These are phyloP conservation scores for Lyophyllum shimeji DNA, from an alignment of 768 basidiomycete species.

Conservation along the genomic window DNA sequence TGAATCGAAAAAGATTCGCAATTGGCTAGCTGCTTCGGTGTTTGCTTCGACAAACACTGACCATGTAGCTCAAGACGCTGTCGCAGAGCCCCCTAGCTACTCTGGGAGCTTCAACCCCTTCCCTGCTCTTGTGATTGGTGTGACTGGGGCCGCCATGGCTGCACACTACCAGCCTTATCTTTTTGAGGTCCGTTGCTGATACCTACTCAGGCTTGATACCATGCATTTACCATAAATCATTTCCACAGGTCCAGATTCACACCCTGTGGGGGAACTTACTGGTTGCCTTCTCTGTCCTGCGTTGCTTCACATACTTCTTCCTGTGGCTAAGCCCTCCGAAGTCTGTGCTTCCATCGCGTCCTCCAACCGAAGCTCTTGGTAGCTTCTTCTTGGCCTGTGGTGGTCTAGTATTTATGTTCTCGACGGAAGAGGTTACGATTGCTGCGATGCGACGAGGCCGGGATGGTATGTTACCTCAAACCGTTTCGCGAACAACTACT, in stretches of 20 bases:
- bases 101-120: slow-evolving; percentile 85
- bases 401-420: slow-evolving; percentile 87
- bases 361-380: slow-evolving; percentile 89
- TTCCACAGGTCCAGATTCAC: slow-evolving; percentile 78
- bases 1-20: slow-evolving; percentile 72
- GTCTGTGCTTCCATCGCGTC: slow-evolving; percentile 86
- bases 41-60: slow-evolving; percentile 31
- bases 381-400: slow-evolving; percentile 87
- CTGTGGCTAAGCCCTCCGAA: slow-evolving; percentile 84
- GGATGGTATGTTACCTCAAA: slow-evolving; percentile 57
- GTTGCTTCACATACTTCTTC: slow-evolving; percentile 93
- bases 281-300: slow-evolving; percentile 70
- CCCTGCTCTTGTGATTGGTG: slow-evolving; percentile 90
- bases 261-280: slow-evolving; percentile 89
- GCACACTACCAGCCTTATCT: slow-evolving; percentile 88
- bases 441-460: slow-evolving; percentile 89
- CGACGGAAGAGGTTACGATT: slow-evolving; percentile 85
- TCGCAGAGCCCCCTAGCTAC: slow-evolving; percentile 74
- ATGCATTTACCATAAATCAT: neutral
- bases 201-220: neutral
- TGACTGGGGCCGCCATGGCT: slow-evolving; percentile 91
- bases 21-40: slow-evolving; percentile 67
- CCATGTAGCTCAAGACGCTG: slow-evolving; percentile 35
- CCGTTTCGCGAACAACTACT: neutral
- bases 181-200: slow-evolving; percentile 61